Conservation (phyloP, 139 green algal genomes). For the Eudorina sp. region DNA sequence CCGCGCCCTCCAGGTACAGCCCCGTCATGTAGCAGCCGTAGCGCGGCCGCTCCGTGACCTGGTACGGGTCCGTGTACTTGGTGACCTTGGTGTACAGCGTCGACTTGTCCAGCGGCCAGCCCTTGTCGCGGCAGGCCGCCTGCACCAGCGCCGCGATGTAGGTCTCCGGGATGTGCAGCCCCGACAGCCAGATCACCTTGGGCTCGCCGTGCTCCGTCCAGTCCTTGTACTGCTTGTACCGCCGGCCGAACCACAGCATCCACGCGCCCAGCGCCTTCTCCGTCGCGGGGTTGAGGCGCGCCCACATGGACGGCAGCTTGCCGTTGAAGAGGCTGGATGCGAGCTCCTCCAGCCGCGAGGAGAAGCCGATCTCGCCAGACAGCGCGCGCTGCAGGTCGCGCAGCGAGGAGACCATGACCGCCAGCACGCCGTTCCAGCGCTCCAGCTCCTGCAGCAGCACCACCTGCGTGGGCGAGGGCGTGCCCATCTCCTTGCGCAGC, state of each 20-base stretch:
- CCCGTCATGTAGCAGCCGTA: conserved; percentile 86
- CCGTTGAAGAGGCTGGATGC: conserved; percentile 81
- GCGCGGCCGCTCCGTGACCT: conserved; percentile 69
- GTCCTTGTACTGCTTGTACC: conserved; percentile 78
- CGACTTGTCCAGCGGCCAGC: conserved; percentile 87
- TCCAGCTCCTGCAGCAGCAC: conserved; percentile 91
- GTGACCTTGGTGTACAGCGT: conserved; percentile 90
- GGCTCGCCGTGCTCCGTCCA: conserved; percentile 87
- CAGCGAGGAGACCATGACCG: conserved; percentile 77
- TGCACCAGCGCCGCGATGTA: conserved; percentile 90
- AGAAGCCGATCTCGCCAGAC: conserved; percentile 88
- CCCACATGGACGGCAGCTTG: conserved; percentile 85
- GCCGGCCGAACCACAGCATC: conserved; percentile 87
- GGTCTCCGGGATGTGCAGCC: conserved; percentile 89
- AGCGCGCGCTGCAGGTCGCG: conserved; percentile 84
- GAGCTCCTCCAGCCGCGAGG: conserved; percentile 80
- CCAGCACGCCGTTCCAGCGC: conserved; percentile 80
- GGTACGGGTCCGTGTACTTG: conserved; percentile 56
- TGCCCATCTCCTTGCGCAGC: conserved; percentile 80
- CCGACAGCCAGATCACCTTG: conserved; percentile 88
- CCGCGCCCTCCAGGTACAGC: conserved; percentile 89
- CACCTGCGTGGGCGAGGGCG: conserved; percentile 78
- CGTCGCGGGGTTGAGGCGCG: conserved; percentile 78
- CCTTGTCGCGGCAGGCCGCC: conserved; percentile 84
- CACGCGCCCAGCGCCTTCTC: conserved; percentile 86